phyloP scores from a whole-genome alignment of 1,284 basidiomycete genomes.

The Apiotrichum brassicae region DNA sequence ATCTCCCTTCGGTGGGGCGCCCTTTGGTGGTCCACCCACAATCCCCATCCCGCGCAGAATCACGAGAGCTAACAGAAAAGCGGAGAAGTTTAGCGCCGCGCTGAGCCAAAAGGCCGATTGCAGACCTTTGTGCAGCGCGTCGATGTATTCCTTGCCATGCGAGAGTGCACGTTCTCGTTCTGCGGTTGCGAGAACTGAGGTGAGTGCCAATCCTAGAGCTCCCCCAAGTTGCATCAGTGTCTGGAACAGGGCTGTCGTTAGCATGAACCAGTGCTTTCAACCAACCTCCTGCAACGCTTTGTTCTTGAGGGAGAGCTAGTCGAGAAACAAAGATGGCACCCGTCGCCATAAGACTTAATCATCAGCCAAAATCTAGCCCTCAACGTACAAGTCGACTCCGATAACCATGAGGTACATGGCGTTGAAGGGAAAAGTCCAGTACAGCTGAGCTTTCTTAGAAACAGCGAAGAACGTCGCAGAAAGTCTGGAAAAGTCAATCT shows the following conservation, averaged over 20 bases:
- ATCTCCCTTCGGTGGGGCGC: no score
- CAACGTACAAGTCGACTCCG: conserved; percentile 59
- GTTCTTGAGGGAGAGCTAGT: conserved; percentile 59
- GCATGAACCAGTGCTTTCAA: not conserved
- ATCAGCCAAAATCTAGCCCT: no score
- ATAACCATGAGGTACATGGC: conserved; percentile 54
- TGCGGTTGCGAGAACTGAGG: conserved; percentile 58
- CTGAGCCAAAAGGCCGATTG: conserved; percentile 39
- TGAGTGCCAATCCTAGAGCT: conserved; percentile 62
- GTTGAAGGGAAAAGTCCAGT: conserved; percentile 13
- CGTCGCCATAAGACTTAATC: conserved; percentile 54
- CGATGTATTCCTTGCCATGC: conserved; percentile 10
- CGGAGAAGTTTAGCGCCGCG: conserved; percentile 26
- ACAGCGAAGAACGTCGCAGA: conserved; percentile 67
- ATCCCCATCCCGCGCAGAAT: conserved; percentile 31
- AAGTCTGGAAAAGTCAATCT: conserved; percentile 21
- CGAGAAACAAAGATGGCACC: conserved; percentile 67
- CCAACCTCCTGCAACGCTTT: conserved; percentile 57
- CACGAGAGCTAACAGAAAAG: conserved; percentile 24
- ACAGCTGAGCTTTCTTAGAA: conserved; percentile 48
- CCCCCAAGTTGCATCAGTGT: conserved; percentile 55
- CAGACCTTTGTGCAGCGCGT: conserved; percentile 25
- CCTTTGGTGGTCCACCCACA: not conserved
- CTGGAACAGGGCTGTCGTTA: conserved; percentile 46
- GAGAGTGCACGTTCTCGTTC: conserved; percentile 10